Percentiles rank a stretch among this genome's conserved stretches.
phyloP scores from a whole-genome alignment of 176 grass and related monocot genomes.

The Aegilops longissima region DNA sequence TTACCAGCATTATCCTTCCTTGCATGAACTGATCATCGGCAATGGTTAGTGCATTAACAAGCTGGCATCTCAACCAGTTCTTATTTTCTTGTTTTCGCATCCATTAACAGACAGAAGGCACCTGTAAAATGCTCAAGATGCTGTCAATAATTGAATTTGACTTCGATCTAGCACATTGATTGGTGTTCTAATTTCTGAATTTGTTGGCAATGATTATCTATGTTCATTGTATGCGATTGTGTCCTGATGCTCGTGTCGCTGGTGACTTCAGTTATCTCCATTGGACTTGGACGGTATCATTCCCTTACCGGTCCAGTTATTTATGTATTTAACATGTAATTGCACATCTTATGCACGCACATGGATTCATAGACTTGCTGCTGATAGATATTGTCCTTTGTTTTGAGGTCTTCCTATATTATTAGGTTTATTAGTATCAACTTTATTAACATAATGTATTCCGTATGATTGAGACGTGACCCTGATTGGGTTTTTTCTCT shows the following conservation, averaged over 20 bases:
- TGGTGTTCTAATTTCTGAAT: constrained; percentile 26
- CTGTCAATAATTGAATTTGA: not conserved
- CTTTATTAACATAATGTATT: not conserved
- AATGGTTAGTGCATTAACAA: not conserved
- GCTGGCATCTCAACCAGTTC: not conserved
- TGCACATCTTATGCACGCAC: not conserved
- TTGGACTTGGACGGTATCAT: not conserved
- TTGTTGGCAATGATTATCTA: constrained; percentile 4
- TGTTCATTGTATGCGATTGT: not conserved
- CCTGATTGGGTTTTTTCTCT: not conserved
- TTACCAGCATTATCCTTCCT: not conserved
- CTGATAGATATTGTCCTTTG: not conserved
- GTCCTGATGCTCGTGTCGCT: constrained; percentile 5
- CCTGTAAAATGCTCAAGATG: constrained; percentile 1
- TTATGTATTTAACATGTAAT: not conserved
- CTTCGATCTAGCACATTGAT: not conserved
- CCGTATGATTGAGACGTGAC: not conserved
- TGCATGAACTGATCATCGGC: not conserved
- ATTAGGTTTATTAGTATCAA: not conserved
- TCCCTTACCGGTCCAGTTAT: not conserved
- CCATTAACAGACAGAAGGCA: not conserved
- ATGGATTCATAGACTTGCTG: not conserved
- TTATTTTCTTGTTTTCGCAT: constrained; percentile 12
- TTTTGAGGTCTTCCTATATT: not conserved
- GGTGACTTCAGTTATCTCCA: not conserved